These are phyloP conservation scores for Nigrospora oryzae DNA, from an alignment of 2,329 filamentous ascomycete species.

Conservation along the genomic window DNA sequence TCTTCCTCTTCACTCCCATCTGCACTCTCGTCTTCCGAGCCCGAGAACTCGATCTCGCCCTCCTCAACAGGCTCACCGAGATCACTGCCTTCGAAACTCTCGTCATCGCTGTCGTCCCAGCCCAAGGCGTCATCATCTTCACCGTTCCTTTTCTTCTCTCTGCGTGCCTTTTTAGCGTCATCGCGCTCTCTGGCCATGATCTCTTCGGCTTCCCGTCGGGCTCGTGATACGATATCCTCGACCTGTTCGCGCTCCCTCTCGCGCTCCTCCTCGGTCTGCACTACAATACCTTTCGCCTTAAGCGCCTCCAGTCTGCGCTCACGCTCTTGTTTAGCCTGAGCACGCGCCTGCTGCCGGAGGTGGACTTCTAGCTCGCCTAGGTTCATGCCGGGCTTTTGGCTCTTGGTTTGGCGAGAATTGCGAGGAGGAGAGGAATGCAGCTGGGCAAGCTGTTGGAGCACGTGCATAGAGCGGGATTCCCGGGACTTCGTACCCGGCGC, in stretches of 20 bases:
- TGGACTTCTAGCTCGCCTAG: conserved; percentile 58
- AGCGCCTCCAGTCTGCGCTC: conserved; percentile 70
- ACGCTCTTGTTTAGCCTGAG: conserved; percentile 72
- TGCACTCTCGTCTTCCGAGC: conserved; percentile 27
- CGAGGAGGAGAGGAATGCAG: conserved; percentile 52
- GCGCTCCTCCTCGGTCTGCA: conserved; percentile 82
- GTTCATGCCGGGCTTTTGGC: conserved; percentile 51
- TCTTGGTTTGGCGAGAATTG: conserved; percentile 31
- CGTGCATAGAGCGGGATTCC: conserved; percentile 55
- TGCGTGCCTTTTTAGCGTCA: conserved; percentile 57
- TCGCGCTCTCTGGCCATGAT: conserved; percentile 72
- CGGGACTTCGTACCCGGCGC: conserved; percentile 54
- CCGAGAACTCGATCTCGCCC: conserved; percentile 23
- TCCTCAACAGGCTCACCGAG: conserved; percentile 32
- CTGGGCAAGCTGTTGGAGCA: conserved; percentile 67
- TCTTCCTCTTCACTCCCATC: conserved; percentile 24
- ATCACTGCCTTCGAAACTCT: conserved; percentile 26
- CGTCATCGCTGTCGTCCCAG: conserved; percentile 48
- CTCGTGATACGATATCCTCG: conserved; percentile 81
- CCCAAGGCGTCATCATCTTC: conserved; percentile 43
- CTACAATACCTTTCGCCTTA: conserved; percentile 67
- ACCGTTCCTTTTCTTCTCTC: conserved; percentile 29
- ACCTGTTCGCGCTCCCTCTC: conserved; percentile 74
- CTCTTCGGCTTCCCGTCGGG: conserved; percentile 69
- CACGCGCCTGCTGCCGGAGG: conserved; percentile 63